These are phyloP conservation scores for Alternaria sp. DNA, from an alignment of 2,329 filamentous ascomycete genomes.

Conservation along the genomic window DNA sequence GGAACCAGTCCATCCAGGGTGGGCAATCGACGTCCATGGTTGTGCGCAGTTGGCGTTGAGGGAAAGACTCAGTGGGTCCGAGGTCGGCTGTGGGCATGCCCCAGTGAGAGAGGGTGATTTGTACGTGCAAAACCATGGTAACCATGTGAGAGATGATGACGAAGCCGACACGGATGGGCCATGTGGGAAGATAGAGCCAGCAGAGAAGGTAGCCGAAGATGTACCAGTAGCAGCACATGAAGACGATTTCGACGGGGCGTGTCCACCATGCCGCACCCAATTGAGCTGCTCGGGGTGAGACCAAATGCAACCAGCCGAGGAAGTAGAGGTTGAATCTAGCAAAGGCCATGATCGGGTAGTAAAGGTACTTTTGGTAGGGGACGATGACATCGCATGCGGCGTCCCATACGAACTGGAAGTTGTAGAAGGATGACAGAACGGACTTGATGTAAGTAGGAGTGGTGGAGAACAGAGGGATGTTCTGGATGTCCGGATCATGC, in stretches of 20 bases:
- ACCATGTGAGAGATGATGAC: constrained; percentile 81
- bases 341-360: constrained; percentile 80
- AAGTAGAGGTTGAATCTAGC: constrained; percentile 88
- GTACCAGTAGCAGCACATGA: constrained; percentile 81
- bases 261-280: constrained; percentile 85
- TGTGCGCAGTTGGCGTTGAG: constrained; percentile 88
- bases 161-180: constrained; percentile 73
- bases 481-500: constrained; percentile 52
- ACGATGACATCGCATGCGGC: constrained; percentile 72
- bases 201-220: constrained; percentile 86
- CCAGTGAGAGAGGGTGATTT: constrained; percentile 92
- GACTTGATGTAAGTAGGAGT: constrained; percentile 79
- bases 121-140: constrained; percentile 81
- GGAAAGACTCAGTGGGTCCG: constrained; percentile 82
- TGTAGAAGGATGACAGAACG: constrained; percentile 82
- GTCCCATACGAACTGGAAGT: constrained; percentile 80
- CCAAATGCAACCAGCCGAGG: constrained; percentile 78
- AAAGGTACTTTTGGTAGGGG: constrained; percentile 78
- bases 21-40: constrained; percentile 95
- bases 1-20: constrained; percentile 84
- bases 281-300: constrained; percentile 71
- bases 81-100: constrained; percentile 91
- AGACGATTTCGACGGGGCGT: constrained; percentile 76
- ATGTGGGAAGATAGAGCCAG: constrained; percentile 73
- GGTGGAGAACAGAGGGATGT: constrained; percentile 87